Evolutionary conservation across 75 land plant genomes (phyloP), one percentile per base, ranked within the genome.

Genomic region (Larix kaempferi): DNA sequence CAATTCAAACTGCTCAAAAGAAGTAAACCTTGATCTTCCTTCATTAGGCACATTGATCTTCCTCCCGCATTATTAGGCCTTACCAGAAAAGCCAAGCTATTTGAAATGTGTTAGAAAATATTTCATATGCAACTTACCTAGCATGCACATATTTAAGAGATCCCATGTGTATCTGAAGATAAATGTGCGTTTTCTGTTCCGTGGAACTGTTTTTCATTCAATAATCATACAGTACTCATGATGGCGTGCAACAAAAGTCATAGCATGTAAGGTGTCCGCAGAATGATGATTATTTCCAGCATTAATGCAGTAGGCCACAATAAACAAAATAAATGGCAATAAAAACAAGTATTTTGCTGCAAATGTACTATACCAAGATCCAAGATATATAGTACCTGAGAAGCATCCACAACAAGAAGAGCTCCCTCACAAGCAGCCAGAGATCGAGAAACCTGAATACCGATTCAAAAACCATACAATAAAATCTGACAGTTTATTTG

Each of bases 381-480:
- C 79, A 71, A 74, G 5, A 23, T 17, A 79, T 66, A 56, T 6
- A 27, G 71, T 41, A 94, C 98, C 96, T 98, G 99, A 37, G 99
- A 98, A 78, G 99, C 99, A 87, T 98, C 99, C 22, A 98, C 96
- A 77, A 98, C 99, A 61, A 98, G 89, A 71, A 98, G 96, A 54
- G 99, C 99, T 72, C 99, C 99, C 76, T 98, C 99, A 89, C 99
- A 98, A 33, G 99, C 99, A 73, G 96, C 99, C 71, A 98, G 86
- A 61, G 99, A 98, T 33, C 99, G 90, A 29, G 98, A 98, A 55
- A 98, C 99, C 98, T 94, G 17, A 41, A 82, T 37, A 79, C 41
- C 17, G 54, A 44, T 17, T 65, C 35, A 56, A 33, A 37, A 57
- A 78, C 19, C 56, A 74, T 14, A 21, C 10, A 60, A 60, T 59